Base-by-base conservation (phyloP, 768 basidiomycete genomes). In the Lyophyllum semitale region DNA sequence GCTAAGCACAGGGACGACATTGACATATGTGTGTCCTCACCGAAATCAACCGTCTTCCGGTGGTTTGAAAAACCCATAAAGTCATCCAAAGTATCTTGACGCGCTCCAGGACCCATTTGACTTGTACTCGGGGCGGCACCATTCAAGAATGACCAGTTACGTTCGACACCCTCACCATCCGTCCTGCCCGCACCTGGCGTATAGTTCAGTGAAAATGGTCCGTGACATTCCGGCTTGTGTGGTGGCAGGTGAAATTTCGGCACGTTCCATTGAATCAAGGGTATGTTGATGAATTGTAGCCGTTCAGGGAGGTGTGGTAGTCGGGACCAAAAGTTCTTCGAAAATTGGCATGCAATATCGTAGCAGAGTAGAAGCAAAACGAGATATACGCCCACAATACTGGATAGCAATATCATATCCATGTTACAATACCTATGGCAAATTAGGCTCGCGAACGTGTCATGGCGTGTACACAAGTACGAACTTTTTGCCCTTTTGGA, bases 261-360 rank as follows among this genome's bases (percentile, higher is more conserved):
- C 25, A 48, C n/a, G n/a, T n/a, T 48, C 4, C 5, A 5, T 8
- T 5, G 46, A 8, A 29, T 48, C 6, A 32, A 8, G 9, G 4
- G n/a, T 3, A 20, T 11, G 46, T 30, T 11, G 30, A 9, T 32
- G 29, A 48, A 18, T 7, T 48, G 46, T 8, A 48, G n/a, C 7
- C n/a, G 3, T 3, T 17, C 25, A 0, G 62, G 59, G 25, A 55
- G 62, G 2, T 51, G 45, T 18, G 45, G 8, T 51, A 64, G 54
- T 0, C 65, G 67, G 2, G 58, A 32, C 42, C 42, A 48, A 33
- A 71, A 45, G 12, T 65, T 60, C 17, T 60, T 33, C 26, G 40
- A 53, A 60, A 63, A 74, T 38, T 72, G 69, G 56, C 73, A 74
- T 8, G 55, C 63, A 26, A 74, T 72, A 54, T 73, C 71, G 49